These are phyloP conservation scores for Periglandula ipomoeae DNA, from an alignment of 2,329 filamentous ascomycete genomes.

Conservation along the genomic window DNA sequence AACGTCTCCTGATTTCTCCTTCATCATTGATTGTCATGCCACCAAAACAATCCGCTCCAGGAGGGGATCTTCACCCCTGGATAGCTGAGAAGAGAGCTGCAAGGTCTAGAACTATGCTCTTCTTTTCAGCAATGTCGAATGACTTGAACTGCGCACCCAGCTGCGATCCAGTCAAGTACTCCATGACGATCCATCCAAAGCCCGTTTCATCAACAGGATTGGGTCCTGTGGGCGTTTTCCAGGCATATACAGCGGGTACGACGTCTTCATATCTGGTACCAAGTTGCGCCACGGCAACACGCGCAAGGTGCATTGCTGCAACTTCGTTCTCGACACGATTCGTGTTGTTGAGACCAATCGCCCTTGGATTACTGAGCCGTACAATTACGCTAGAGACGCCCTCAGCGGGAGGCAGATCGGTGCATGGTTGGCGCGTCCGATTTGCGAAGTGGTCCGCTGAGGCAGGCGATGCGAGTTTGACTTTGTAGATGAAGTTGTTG, in stretches of 20 bases:
- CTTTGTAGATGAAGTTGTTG: slow-evolving; percentile 3
- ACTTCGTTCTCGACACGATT: slow-evolving; percentile 2
- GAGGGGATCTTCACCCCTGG: background rate
- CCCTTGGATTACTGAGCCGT: background rate
- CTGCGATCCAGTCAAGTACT: background rate
- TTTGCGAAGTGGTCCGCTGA: background rate
- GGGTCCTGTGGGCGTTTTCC: background rate
- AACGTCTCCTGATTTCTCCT: background rate
- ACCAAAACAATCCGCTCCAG: background rate
- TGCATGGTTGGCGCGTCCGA: background rate
- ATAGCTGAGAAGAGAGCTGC: slow-evolving; percentile 1
- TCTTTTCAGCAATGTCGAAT: background rate
- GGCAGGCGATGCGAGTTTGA: background rate
- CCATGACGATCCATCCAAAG: slow-evolving; percentile 2
- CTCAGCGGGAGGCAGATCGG: background rate
- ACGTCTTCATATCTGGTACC: background rate
- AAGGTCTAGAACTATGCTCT: background rate
- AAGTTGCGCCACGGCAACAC: background rate
- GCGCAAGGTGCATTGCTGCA: slow-evolving; percentile 1
- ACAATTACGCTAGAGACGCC: background rate
- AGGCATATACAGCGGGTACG: background rate
- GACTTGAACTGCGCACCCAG: background rate
- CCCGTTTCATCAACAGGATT: background rate
- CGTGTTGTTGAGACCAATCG: background rate
- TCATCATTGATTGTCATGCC: background rate